These are phyloP conservation scores for Sporisorium reilianum DNA, from an alignment of 1,284 basidiomycete species.

Conservation along the genomic window DNA sequence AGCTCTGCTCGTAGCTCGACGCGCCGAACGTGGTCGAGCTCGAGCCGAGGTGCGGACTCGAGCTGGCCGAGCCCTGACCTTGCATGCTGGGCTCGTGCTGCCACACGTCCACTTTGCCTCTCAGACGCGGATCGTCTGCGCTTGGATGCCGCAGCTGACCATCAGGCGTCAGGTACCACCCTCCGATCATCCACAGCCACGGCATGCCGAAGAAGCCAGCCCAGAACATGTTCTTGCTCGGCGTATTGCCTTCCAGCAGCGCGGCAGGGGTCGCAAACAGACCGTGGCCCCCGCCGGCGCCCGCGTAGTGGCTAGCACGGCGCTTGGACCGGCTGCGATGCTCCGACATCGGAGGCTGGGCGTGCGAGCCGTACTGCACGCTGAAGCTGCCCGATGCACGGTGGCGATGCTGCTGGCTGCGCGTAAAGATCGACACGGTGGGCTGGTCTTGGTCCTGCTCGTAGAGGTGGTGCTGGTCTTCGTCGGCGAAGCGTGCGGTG, in stretches of 20 bases:
- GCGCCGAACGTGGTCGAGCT: constrained; percentile 12
- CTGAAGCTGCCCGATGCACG: constrained; percentile 26
- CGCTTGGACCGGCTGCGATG: constrained; percentile 20
- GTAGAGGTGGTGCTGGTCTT: constrained; percentile 15
- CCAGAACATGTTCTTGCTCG: constrained; percentile 58
- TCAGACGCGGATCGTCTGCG: constrained; percentile 16
- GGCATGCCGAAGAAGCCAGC: constrained; percentile 63
- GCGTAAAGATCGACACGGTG: constrained; percentile 42
- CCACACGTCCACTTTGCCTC: constrained; percentile 46
- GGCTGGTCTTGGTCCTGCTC: constrained; percentile 17
- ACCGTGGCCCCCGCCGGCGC: background rate
- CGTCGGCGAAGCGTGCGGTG: constrained; percentile 39
- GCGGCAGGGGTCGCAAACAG: constrained; percentile 28
- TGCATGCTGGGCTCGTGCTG: constrained; percentile 53
- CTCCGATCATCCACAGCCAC: constrained; percentile 64
- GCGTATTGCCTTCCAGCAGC: constrained; percentile 37
- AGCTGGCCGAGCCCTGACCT: constrained; percentile 9
- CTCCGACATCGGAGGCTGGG: constrained; percentile 9
- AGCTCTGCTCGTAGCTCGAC: constrained; percentile 15
- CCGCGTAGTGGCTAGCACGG: constrained; percentile 6
- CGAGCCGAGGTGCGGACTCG: constrained; percentile 23
- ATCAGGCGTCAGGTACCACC: constrained; percentile 52
- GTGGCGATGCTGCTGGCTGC: constrained; percentile 24
- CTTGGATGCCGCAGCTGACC: constrained; percentile 37
- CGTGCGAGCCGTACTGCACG: constrained; percentile 17